These are phyloP conservation scores for Trichoderma pleuroti DNA, from an alignment of 2,329 filamentous ascomycete genomes.

Conservation along the genomic window DNA sequence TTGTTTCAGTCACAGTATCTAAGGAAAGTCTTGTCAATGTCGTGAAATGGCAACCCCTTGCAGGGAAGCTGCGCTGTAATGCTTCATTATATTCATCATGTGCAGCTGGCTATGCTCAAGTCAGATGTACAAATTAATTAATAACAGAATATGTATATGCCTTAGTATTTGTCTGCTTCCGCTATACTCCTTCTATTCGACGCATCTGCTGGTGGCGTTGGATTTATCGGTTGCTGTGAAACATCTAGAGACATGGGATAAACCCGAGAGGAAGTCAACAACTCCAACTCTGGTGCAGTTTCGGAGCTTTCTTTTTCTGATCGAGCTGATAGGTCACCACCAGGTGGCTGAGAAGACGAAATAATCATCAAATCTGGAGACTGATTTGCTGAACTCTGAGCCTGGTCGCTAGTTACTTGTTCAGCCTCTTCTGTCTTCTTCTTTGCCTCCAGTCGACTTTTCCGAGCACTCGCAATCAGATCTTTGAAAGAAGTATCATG, in stretches of 20 bases:
- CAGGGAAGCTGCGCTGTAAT: neutral
- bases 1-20: neutral
- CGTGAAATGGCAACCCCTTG: neutral
- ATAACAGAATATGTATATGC: neutral
- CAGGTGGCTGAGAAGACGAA: neutral
- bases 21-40: neutral
- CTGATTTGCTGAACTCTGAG: neutral
- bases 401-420: neutral
- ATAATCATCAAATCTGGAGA: neutral
- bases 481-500: constrained; percentile 75
- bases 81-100: neutral
- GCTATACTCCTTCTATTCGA: neutral
- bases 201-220: neutral
- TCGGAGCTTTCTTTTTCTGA: no score
- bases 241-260: neutral
- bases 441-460: constrained; percentile 45
- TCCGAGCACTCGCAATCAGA: constrained; percentile 72
- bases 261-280: neutral
- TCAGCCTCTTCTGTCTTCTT: constrained; percentile 28
- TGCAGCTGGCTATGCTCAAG: neutral
- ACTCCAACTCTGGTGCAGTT: neutral
- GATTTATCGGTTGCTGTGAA: neutral
- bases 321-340: neutral
- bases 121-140: neutral
- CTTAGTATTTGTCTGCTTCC: neutral